Evolutionary conservation across 257 asterid genomes (phyloP).

Genomic region (Solanum dulcamara): DNA sequence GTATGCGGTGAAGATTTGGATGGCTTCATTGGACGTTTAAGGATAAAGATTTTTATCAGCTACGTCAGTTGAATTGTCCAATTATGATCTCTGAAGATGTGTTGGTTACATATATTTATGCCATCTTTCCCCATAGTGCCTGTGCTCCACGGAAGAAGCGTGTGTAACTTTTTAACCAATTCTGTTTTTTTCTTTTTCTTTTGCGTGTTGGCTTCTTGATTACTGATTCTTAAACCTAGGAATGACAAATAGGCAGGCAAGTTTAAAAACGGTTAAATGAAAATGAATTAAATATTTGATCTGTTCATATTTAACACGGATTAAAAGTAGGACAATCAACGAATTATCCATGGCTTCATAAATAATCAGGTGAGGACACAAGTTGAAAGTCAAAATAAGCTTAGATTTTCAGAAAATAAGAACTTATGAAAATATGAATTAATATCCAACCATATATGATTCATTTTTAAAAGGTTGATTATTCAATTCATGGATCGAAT

Average conservation of each 20-base stretch:
- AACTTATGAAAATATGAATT: not conserved
- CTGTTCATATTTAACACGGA: accelerated
- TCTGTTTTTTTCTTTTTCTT: not conserved
- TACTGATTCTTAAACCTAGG: not conserved
- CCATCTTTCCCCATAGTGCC: not conserved
- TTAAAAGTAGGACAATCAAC: not conserved
- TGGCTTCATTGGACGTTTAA: not conserved
- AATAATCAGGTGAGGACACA: not conserved
- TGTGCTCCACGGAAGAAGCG: not conserved
- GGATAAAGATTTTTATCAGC: not conserved
- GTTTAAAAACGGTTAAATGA: not conserved
- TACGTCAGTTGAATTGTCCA: not conserved
- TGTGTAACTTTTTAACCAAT: not conserved
- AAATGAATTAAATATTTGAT: not conserved
- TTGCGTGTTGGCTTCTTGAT: not conserved
- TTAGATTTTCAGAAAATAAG: too few species aligned
- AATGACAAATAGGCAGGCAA: too few species aligned
- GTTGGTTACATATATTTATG: not conserved
- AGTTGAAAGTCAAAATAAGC: too few species aligned
- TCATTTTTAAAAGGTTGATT: too few species aligned
- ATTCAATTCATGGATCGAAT: too few species aligned
- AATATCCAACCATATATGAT: not conserved
- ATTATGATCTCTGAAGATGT: not conserved
- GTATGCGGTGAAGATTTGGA: not conserved
- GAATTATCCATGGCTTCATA: not conserved